Evolutionary conservation across 495 filamentous ascomycete genomes (phyloP).

Genomic region (Aspergillus diversus): DNA sequence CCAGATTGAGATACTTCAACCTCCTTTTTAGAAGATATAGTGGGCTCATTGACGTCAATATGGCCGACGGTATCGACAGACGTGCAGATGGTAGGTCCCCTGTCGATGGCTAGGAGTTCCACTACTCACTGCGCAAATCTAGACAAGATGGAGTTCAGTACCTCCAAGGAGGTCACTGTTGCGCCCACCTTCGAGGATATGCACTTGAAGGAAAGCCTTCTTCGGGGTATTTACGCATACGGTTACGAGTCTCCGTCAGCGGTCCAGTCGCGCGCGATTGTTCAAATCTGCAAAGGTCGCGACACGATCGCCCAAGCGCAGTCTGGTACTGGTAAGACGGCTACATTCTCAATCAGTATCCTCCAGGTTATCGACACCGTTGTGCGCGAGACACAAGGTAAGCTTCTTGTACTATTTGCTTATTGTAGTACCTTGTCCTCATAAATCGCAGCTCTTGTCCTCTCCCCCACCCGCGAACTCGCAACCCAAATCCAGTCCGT

Average conservation of each 20-base stretch:
- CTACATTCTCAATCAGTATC: constrained; percentile 97
- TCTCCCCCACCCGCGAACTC: constrained; percentile 97
- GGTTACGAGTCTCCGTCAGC: constrained; percentile 97
- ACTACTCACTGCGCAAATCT: constrained; percentile 36
- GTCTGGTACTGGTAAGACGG: constrained; percentile 98
- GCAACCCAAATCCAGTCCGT: constrained; percentile 98
- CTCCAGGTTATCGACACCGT: constrained; percentile 90
- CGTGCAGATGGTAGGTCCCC: constrained; percentile 69
- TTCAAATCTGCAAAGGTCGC: constrained; percentile 97
- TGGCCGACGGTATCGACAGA: constrained; percentile 95
- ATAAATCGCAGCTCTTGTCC: constrained; percentile 71
- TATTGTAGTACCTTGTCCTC: constrained; percentile 4
- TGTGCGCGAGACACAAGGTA: constrained; percentile 81
- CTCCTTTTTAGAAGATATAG: constrained; percentile 10
- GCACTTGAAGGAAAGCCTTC: constrained; percentile 93
- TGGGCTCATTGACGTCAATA: constrained; percentile 40
- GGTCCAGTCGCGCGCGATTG: constrained; percentile 95
- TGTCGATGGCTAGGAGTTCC: not conserved
- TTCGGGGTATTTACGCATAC: constrained; percentile 97
- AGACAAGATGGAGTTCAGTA: constrained; percentile 97
- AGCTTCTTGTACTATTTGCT: not conserved
- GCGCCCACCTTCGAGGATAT: constrained; percentile 74
- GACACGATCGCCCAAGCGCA: constrained; percentile 99
- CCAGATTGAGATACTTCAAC: constrained; percentile 11
- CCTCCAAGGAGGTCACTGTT: constrained; percentile 95